phyloP scores from a whole-genome alignment of 495 filamentous ascomycete species.

The Bathelium albidoporum region DNA sequence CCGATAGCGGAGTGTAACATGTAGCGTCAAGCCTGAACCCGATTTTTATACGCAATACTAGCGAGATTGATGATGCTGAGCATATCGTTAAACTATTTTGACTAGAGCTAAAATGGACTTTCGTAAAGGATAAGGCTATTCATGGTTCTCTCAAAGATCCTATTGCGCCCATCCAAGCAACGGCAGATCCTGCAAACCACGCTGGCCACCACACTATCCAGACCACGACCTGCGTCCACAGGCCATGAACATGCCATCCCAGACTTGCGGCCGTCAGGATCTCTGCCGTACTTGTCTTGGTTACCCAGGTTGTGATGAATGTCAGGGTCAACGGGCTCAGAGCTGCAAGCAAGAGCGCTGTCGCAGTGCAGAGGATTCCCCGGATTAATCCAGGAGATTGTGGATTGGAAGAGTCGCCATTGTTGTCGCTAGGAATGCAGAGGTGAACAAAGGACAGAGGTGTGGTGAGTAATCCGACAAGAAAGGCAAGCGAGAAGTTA shows the following conservation, averaged over 20 bases:
- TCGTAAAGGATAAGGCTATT: not conserved
- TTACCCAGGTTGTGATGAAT: constrained; percentile 33
- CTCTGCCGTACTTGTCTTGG: constrained; percentile 39
- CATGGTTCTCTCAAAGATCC: not conserved
- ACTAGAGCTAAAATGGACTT: not conserved
- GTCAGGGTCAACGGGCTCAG: constrained; percentile 59
- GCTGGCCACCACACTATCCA: constrained; percentile 99
- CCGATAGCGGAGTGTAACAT: no score
- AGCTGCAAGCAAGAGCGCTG: constrained; percentile 30
- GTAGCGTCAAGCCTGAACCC: not conserved
- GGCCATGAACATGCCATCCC: constrained; percentile 83
- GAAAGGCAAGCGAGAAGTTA: constrained; percentile 86
- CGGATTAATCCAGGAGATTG: not conserved
- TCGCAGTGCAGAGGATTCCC: not conserved
- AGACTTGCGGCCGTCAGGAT: constrained; percentile 69
- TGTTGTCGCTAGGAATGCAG: not conserved
- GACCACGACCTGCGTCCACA: constrained; percentile 81
- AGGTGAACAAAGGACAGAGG: constrained; percentile 60
- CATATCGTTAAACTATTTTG: not conserved
- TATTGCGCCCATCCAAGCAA: not conserved
- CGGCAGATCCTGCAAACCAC: constrained; percentile 55
- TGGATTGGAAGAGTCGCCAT: constrained; percentile 30
- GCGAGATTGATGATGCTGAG: not conserved
- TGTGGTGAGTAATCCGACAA: constrained; percentile 66
- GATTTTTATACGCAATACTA: not conserved